A percentile compares a stretch with the other conserved stretches of the same genome.
Conservation (phyloP, 441 rosid species). For the Cnidoscolus chayamansa region DNA sequence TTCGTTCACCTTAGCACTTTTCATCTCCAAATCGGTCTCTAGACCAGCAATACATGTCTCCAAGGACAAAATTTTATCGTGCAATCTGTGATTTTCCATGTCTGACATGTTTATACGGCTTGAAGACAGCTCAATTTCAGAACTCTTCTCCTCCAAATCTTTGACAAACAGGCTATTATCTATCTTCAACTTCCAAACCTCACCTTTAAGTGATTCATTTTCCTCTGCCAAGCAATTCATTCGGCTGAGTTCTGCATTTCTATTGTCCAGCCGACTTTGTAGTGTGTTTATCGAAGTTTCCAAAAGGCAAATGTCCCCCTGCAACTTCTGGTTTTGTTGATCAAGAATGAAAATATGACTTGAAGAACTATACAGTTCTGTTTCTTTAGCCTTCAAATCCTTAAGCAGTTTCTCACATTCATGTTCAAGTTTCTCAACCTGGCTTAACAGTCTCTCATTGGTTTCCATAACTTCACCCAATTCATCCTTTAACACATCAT, state of each 20-base stretch:
- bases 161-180: conserved; percentile 43
- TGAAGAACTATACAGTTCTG: conserved; percentile 35
- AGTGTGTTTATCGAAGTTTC: conserved; percentile 33
- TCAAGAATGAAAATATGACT: conserved; percentile 26
- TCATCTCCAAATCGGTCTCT: conserved; percentile 50
- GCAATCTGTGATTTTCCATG: conserved; percentile 40
- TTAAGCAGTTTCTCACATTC: conserved; percentile 26
- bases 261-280: conserved; percentile 36
- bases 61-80: conserved; percentile 46
- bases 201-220: conserved; percentile 32
- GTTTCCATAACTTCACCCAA: conserved; percentile 31
- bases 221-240: conserved; percentile 37
- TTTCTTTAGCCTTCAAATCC: conserved; percentile 35
- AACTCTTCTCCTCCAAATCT: conserved; percentile 50
- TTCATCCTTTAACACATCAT: conserved; percentile 32
- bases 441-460: conserved; percentile 30
- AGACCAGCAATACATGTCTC: conserved; percentile 48
- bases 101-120: conserved; percentile 28
- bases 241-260: conserved; percentile 33
- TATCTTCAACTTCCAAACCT: conserved; percentile 40
- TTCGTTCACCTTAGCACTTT: conserved; percentile 47
- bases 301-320: conserved; percentile 30
- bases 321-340: conserved; percentile 37
- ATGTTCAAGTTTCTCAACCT: conserved; percentile 40
- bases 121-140: conserved; percentile 41